These are phyloP conservation scores for Coniella vitis DNA, from an alignment of 2,329 filamentous ascomycete genomes.

Conservation along the genomic window DNA sequence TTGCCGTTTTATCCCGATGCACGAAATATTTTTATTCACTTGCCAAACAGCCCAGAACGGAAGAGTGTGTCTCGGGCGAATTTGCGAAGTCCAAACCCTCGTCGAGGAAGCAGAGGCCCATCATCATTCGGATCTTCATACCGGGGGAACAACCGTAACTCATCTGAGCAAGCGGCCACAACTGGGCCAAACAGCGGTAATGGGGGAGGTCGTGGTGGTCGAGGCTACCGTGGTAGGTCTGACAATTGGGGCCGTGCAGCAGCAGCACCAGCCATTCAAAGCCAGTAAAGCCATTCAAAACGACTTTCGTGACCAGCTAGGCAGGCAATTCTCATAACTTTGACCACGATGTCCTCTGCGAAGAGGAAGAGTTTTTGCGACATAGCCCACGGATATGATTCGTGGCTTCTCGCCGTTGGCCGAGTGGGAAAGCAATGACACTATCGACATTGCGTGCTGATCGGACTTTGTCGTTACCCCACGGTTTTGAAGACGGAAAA, in stretches of 20 bases:
- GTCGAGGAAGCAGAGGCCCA: conserved; percentile 22
- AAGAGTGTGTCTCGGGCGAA: conserved; percentile 33
- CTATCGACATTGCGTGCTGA: background rate
- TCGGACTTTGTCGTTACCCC: too few relatives aligned
- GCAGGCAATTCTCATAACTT: background rate
- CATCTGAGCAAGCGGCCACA: conserved; percentile 21
- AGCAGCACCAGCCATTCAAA: conserved; percentile 19
- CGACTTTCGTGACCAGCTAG: background rate
- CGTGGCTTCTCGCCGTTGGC: too few relatives aligned
- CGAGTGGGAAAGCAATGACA: too few relatives aligned
- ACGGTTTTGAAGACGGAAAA: too few relatives aligned
- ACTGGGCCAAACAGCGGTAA: conserved; percentile 11
- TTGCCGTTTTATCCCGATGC: conserved; percentile 32
- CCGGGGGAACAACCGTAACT: conserved; percentile 16
- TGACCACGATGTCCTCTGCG: too few relatives aligned
- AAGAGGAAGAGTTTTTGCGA: too few relatives aligned
- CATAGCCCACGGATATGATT: too few relatives aligned
- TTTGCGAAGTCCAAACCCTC: conserved; percentile 26
- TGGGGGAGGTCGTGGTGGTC: conserved; percentile 25
- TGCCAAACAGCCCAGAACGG: conserved; percentile 35
- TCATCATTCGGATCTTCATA: conserved; percentile 16
- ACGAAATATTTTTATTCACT: conserved; percentile 31
- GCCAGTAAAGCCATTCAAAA: conserved; percentile 13
- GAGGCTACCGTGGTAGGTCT: conserved; percentile 35
- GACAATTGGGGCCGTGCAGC: conserved; percentile 34